These are phyloP conservation scores for Breynia disticha DNA, from an alignment of 441 rosid genomes.

Conservation along the genomic window DNA sequence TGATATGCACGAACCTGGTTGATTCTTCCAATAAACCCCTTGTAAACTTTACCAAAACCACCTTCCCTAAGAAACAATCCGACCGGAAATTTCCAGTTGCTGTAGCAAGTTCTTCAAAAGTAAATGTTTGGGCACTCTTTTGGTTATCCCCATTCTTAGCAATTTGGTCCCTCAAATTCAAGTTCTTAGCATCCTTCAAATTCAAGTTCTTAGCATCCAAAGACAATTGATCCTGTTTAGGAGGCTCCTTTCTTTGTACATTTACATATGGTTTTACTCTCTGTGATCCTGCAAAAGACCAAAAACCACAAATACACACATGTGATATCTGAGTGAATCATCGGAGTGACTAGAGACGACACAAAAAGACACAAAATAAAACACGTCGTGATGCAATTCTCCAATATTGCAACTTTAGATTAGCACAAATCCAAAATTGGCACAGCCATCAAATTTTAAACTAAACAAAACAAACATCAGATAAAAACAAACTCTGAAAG, in stretches of 20 bases:
- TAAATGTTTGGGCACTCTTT: constrained; percentile 19
- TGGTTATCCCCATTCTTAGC: constrained; percentile 20
- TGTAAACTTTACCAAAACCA: constrained; percentile 75
- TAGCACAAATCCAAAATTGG: no score
- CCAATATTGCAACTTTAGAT: no score
- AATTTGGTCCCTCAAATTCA: constrained; percentile 32
- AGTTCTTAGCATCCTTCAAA: no score
- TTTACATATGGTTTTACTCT: constrained; percentile 28
- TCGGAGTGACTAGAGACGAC: no score
- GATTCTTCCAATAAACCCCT: constrained; percentile 38
- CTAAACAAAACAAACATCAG: no score
- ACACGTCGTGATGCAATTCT: no score
- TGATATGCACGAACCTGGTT: constrained; percentile 33
- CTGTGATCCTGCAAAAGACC: constrained; percentile 21
- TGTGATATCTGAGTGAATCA: no score
- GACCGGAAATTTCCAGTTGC: constrained; percentile 40
- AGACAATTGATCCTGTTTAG: constrained; percentile 33
- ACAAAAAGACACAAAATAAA: no score
- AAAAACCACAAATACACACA: constrained; percentile 3
- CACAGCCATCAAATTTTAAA: no score
- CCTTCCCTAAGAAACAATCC: constrained; percentile 72
- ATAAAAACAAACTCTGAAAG: no score
- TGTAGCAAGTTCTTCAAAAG: constrained; percentile 40
- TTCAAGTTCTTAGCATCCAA: constrained; percentile 32
- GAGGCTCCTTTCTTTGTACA: constrained; percentile 21